Conservation (phyloP, 2,329 filamentous ascomycete species). For the Didymosphaeria variabile region DNA sequence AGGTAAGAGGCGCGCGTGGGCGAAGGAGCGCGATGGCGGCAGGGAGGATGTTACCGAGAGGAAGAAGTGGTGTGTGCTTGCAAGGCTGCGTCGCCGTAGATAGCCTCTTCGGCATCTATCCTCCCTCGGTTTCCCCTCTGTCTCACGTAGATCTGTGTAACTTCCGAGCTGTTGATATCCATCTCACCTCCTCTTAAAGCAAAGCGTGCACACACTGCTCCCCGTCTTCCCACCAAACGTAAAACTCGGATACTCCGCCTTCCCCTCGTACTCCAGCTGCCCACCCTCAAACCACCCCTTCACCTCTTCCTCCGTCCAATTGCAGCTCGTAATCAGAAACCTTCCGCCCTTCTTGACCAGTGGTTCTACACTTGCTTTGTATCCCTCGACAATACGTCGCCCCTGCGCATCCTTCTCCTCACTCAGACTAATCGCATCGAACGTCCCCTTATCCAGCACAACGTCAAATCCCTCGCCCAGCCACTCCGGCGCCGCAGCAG, state of each 20-base stretch:
- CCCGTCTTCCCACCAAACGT: constrained; percentile 89
- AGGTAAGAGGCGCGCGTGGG: constrained; percentile 70
- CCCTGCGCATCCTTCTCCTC: constrained; percentile 62
- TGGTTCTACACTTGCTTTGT: constrained; percentile 72
- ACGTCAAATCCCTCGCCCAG: constrained; percentile 79
- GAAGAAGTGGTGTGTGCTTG: constrained; percentile 76
- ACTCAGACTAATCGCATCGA: constrained; percentile 89
- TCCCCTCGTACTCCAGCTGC: constrained; percentile 68
- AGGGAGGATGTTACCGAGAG: constrained; percentile 68
- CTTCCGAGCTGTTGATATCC: not conserved
- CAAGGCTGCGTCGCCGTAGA: constrained; percentile 42
- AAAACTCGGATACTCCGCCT: constrained; percentile 84
- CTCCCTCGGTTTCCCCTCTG: too few species aligned
- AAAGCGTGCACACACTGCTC: constrained; percentile 87
- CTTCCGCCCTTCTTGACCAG: constrained; percentile 77
- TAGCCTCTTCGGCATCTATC: not conserved
- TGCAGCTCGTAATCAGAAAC: constrained; percentile 92
- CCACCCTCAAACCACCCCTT: constrained; percentile 74
- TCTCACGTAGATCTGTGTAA: not conserved
- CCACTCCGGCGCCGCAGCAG: constrained; percentile 60
- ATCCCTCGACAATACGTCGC: constrained; percentile 75
- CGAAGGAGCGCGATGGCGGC: constrained; percentile 62
- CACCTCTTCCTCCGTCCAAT: constrained; percentile 95
- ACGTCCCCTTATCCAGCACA: constrained; percentile 97
- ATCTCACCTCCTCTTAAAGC: constrained; percentile 68